These are phyloP conservation scores for Asterophora parasitica DNA, from an alignment of 768 basidiomycete genomes.

Conservation along the genomic window DNA sequence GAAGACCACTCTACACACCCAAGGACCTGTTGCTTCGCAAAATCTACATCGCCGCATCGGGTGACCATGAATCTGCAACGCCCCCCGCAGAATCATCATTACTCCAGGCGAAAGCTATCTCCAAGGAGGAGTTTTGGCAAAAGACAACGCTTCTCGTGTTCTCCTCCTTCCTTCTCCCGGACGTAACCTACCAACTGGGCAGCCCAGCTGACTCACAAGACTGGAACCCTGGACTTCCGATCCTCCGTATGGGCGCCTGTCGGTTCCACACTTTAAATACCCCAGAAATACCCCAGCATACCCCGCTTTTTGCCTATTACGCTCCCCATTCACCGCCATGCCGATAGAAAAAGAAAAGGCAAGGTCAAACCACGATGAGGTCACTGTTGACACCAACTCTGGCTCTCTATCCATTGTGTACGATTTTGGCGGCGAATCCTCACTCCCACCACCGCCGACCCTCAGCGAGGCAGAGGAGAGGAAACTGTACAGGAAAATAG, in stretches of 20 bases:
- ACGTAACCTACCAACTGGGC: background rate
- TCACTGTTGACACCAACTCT: slow-evolving; percentile 1
- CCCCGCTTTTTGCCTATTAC: too few species aligned
- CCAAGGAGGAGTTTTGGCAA: background rate
- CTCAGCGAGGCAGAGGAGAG: slow-evolving; percentile 47
- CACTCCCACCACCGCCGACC: slow-evolving; percentile 39
- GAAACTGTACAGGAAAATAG: slow-evolving; percentile 54
- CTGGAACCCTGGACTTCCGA: too few species aligned
- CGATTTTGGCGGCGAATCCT: slow-evolving; percentile 42
- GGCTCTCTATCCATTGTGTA: slow-evolving; percentile 15
- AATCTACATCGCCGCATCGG: too few species aligned
- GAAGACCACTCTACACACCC: too few species aligned
- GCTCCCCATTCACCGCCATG: background rate
- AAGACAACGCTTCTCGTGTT: background rate
- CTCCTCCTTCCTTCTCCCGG: background rate
- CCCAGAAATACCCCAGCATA: background rate
- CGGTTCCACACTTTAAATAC: background rate
- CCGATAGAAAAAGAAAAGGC: slow-evolving; percentile 17
- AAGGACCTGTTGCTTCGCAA: too few species aligned
- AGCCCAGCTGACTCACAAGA: background rate
- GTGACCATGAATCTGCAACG: too few species aligned
- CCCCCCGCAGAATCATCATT: background rate
- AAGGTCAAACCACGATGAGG: slow-evolving; percentile 11
- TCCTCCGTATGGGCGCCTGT: background rate
- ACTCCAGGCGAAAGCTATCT: background rate